Base-by-base conservation (phyloP, 2,329 filamentous ascomycete genomes). In the Colletotrichum limetticola region DNA sequence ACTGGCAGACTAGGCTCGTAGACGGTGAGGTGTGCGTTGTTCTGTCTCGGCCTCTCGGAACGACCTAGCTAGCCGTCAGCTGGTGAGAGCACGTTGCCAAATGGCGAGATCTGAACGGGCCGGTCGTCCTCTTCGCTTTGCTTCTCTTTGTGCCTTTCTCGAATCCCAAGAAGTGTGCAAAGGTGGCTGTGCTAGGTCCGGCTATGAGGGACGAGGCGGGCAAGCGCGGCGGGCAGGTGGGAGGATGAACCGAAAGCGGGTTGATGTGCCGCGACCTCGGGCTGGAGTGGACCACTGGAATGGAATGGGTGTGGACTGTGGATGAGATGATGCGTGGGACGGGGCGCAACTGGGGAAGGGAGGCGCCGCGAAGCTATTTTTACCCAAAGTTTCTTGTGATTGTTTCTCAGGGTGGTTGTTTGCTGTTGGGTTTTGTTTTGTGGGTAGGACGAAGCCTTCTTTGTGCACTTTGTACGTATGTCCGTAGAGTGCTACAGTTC, bases 351-450 rank as follows among this genome's bases (percentile, higher is more conserved):
- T 56, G 70, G 66, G 66, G 60, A 70, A 69, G 70, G 59, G 60
- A 69, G 70, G 70, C 53, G 66, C 70, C 55, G 66, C 66, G 56
- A 14, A 63, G 64, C 59, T 65, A 72, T 72, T 72, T 70, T 72
- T 72, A 72, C 55, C 37, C 24, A 26, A 28, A 28, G 37, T 24
- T 28, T 24, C n/a, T n/a, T 14, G 14, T 16, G 30, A 52, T 55
- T 37, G 46, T 68, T 14, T 61, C 32, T 14, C 32, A 19, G 16
- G 30, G 59, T 52, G 32, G 19, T 49, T 26, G 26, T 52, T 28
- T 11, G 19, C 4, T n/a, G 19, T 42, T 22, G 19, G 9, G 14
- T 16, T 6, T 35, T 16, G 46, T 53, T 53, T 53, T 53, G n/a
- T 28, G 16, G 49, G 42, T 49, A 14, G 60, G 28, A 35, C 11